Evolutionary conservation across 2,329 filamentous ascomycete species (phyloP), one percentile per base, ranked within the genome.

Genomic region (Sporothrix curviconia): DNA sequence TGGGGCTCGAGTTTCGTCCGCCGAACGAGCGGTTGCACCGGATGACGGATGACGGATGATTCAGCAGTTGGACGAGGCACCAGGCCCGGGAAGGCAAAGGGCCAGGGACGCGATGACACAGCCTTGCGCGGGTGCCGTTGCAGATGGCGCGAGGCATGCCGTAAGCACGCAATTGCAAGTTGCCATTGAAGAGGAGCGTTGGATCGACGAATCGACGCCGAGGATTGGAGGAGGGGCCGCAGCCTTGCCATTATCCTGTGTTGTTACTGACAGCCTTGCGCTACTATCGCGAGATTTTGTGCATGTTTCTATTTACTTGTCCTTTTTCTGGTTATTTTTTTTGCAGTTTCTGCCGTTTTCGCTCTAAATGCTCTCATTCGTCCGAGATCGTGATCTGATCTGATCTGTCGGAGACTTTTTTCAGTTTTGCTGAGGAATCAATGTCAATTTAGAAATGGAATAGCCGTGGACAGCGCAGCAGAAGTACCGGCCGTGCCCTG

Each of bases 11-110:
- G 47, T 91, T 83, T 78, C 78, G 83, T 57, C 75, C 77, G 24
- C 84, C 89, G 0, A 76, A 77, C 59, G 84, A 90, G 68, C 78
- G 88, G 61, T n/a, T 90, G 85, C 65, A 88, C 86, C 1, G 79
- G 81, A 8, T 87, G 67, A 44, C 1, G 79, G 81, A 8, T 87
- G 67, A 44, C 19, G 25, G 25, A 19, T 47, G 24, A 51, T 22
- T 51, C 36, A 53, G 8, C 22, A 22, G 36, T n/a, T 12, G n/a
- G 17, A n/a, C n/a, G n/a, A n/a, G n/a, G n/a, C n/a, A n/a, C n/a
- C n/a, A n/a, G n/a, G n/a, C n/a, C n/a, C n/a, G n/a, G n/a, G n/a
- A n/a, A n/a, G n/a, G n/a, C n/a, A n/a, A n/a, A n/a, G n/a, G n/a
- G n/a, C n/a, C n/a, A n/a, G n/a, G n/a, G n/a, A n/a, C n/a, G n/a